Conservation (phyloP, 768 basidiomycete species). For the Agaricus sinodeliciosus region DNA sequence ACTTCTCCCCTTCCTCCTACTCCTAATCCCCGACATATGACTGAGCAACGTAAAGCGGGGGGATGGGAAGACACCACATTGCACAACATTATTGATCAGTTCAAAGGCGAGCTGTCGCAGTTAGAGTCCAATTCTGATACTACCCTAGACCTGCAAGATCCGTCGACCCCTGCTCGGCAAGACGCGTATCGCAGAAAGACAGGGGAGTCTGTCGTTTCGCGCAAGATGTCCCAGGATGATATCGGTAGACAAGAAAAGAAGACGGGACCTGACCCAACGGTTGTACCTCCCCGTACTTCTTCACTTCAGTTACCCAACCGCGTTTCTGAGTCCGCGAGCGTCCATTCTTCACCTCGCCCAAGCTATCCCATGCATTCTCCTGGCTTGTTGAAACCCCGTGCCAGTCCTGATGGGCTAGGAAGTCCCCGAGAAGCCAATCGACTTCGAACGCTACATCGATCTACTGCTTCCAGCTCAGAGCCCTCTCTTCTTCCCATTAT, state of each 20-base stretch:
- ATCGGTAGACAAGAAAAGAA: constrained; percentile 15
- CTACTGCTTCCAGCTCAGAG: constrained; percentile 74
- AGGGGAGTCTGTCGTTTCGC: constrained; percentile 23
- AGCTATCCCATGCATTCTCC: constrained; percentile 29
- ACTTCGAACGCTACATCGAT: constrained; percentile 61
- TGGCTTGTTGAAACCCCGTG: constrained; percentile 39
- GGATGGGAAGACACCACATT: constrained; percentile 36
- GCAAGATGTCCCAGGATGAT: constrained; percentile 13
- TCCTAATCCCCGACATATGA: constrained; percentile 10
- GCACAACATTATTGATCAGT: constrained; percentile 62
- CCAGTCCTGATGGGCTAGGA: constrained; percentile 23
- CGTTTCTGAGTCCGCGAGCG: constrained; percentile 19
- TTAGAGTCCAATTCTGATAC: constrained; percentile 49
- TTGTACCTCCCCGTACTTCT: constrained; percentile 43
- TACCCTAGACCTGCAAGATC: constrained; percentile 59
- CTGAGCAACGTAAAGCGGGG: constrained; percentile 14
- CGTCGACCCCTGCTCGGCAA: constrained; percentile 50
- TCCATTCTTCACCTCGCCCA: constrained; percentile 20
- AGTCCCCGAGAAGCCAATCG: constrained; percentile 24
- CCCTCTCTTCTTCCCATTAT: constrained; percentile 62
- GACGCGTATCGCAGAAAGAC: constrained; percentile 29
- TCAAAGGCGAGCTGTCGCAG: constrained; percentile 65
- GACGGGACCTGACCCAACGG: constrained; percentile 20
- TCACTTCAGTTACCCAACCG: constrained; percentile 37
- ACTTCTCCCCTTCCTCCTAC: constrained; percentile 30